Percentiles rank a stretch among this genome's conserved stretches.
phyloP scores from a whole-genome alignment of 495 filamentous ascomycete genomes.

The Annulohypoxylon nitens region DNA sequence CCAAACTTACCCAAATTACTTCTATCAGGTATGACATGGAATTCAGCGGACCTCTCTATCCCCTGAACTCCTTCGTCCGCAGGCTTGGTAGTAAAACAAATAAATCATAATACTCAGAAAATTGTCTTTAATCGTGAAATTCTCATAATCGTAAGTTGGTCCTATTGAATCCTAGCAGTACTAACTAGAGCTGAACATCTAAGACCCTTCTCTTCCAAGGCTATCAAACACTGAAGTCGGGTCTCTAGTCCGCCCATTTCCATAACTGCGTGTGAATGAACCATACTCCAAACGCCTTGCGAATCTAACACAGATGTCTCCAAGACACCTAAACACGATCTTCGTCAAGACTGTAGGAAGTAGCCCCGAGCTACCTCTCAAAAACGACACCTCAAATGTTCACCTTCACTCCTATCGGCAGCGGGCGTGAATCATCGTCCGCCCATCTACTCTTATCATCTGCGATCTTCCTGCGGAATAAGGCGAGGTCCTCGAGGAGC shows the following conservation, averaged over 20 bases:
- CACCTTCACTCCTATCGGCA: slow-evolving; percentile 49
- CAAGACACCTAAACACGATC: not conserved
- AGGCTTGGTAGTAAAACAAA: slow-evolving; percentile 42
- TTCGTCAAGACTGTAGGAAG: not conserved
- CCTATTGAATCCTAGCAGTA: slow-evolving; percentile 18
- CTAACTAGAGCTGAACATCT: slow-evolving; percentile 5
- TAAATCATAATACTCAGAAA: slow-evolving; percentile 14
- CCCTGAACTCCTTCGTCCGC: slow-evolving; percentile 67
- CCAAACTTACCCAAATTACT: slow-evolving; percentile 12
- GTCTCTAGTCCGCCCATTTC: not conserved
- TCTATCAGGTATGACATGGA: slow-evolving; percentile 76
- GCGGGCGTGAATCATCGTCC: slow-evolving; percentile 50
- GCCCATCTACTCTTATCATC: slow-evolving; percentile 76
- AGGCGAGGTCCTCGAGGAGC: slow-evolving; percentile 78
- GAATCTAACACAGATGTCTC: not conserved
- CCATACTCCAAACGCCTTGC: slow-evolving; percentile 39
- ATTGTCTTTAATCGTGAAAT: not conserved
- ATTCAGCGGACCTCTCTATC: slow-evolving; percentile 70
- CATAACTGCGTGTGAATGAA: not conserved
- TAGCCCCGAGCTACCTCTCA: not conserved
- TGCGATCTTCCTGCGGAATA: slow-evolving; percentile 86
- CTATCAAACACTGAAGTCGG: slow-evolving; percentile 8
- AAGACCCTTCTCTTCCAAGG: not conserved
- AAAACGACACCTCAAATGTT: slow-evolving; percentile 35
- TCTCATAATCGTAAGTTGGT: slow-evolving; percentile 16